Evolutionary conservation across 371 early-diverging fungal species (phyloP), one percentile per base, ranked within the genome.

Genomic region (Zychaea mexicana): DNA sequence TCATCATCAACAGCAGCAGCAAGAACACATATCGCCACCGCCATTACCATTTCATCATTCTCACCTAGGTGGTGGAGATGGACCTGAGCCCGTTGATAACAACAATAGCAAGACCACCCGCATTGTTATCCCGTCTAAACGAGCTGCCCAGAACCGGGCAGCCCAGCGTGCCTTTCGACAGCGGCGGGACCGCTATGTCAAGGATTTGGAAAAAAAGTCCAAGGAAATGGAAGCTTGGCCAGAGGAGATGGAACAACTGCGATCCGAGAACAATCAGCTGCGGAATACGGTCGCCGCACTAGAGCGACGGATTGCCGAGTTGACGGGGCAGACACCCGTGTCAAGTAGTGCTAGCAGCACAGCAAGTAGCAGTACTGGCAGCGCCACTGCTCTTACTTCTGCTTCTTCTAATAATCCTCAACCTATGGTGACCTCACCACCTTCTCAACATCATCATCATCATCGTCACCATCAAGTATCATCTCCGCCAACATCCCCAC

Each of bases 111-210:
- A 59, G 33, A 15, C 21, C 13, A 33, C 30, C 21, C 62, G 68
- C 12, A 26, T 65, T 68, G 60, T 72, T 69, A 65, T 72, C 21
- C 68, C 73, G 27, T 69, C 73, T 13, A 75, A 69, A 60, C 64
- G 72, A 42, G 76, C 69, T 19, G 74, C 64, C 9, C 82, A 81
- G 52, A 81, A 81, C 42, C 64, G 82, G 49, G 78, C 78, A 17
- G 82, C 82, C 2, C 82, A 81, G 55, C 72, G 74, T 21, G 78
- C 82, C 5, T 81, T 81, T 75, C 68, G 82, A 3, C 78, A 81
- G 59, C 52, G 82, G 38, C 36, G 82, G 55, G 82, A 81, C 31
- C 73, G 72, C 38, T 81, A 81, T 54, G 77, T 81, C 13, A 78
- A 78, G 38, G 82, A 81, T 33, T 64, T 81, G n/a, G 82, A 81